These are phyloP conservation scores for Stemphylium lycopersici DNA, from an alignment of 2,329 filamentous ascomycete species.

Conservation along the genomic window DNA sequence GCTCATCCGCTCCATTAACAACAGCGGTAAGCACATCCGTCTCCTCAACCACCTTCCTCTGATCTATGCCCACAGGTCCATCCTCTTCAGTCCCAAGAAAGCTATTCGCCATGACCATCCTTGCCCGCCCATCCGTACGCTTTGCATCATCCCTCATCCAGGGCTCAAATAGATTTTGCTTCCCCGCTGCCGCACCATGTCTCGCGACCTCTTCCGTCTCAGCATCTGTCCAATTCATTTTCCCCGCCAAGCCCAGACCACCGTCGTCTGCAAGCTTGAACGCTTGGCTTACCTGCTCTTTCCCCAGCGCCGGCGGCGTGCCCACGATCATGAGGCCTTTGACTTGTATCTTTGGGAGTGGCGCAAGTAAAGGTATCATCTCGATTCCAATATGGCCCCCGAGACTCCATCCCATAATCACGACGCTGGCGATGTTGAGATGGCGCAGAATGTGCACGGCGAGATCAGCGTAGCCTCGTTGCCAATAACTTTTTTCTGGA, in stretches of 20 bases:
- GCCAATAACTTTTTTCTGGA: conserved; percentile 32
- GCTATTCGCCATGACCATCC: conserved; percentile 32
- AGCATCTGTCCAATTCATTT: conserved; percentile 22
- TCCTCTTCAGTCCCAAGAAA: conserved; percentile 19
- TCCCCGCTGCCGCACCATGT: conserved; percentile 16
- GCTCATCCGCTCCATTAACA: conserved; percentile 39
- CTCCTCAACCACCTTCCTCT: conserved; percentile 26
- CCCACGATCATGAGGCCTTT: conserved; percentile 39
- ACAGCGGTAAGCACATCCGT: conserved; percentile 32
- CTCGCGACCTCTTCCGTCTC: conserved; percentile 24
- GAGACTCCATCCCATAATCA: conserved; percentile 43
- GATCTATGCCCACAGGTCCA: conserved; percentile 21
- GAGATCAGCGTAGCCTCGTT: conserved; percentile 40
- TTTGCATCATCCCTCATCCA: conserved; percentile 38
- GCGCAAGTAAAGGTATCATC: conserved; percentile 29
- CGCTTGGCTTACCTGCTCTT: conserved; percentile 20
- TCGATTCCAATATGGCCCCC: conserved; percentile 44
- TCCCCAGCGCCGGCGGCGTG: conserved; percentile 33
- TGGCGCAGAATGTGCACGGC: conserved; percentile 33
- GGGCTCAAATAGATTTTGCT: conserved; percentile 21
- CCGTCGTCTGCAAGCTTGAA: conserved; percentile 20
- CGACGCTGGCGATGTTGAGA: conserved; percentile 6
- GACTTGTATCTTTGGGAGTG: conserved; percentile 9
- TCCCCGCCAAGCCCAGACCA: conserved; percentile 19
- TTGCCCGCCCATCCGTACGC: conserved; percentile 34